Evolutionary conservation across 176 grass and related monocot species (phyloP).

Genomic region (Oryza meridionalis): DNA sequence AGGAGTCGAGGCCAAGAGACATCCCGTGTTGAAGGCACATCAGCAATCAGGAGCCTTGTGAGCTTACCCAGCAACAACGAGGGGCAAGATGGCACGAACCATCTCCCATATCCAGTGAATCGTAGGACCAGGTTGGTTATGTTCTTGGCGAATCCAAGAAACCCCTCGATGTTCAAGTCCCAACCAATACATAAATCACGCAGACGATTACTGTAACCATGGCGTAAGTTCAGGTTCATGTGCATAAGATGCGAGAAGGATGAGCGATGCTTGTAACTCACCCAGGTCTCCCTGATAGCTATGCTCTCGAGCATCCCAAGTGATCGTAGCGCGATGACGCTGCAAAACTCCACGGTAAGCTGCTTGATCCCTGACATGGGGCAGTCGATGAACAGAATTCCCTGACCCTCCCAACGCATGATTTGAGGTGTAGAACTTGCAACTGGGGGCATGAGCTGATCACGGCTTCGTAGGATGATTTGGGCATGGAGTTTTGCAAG

Average conservation of each 20-base stretch:
- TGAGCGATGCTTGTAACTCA: no score
- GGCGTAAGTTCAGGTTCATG: not conserved
- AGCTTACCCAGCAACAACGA: not conserved
- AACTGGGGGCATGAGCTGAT: constrained; percentile 34
- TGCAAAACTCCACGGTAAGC: no score
- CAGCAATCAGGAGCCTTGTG: not conserved
- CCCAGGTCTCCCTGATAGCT: not conserved
- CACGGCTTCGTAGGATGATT: not conserved
- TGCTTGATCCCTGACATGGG: constrained; percentile 1
- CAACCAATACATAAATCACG: not conserved
- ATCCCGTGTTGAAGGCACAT: not conserved
- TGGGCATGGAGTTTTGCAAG: not conserved
- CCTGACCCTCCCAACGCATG: not conserved
- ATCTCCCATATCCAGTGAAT: constrained; percentile 21
- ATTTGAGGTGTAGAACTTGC: constrained; percentile 30
- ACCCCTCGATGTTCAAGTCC: not conserved
- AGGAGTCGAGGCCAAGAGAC: not conserved
- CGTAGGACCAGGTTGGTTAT: not conserved
- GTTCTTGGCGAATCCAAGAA: not conserved
- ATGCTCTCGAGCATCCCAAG: constrained; percentile 33
- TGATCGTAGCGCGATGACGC: no score
- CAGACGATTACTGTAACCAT: not conserved
- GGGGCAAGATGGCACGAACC: constrained; percentile 4
- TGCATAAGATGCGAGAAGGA: not conserved
- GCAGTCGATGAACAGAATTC: not conserved